Conservation (phyloP, 2,329 filamentous ascomycete genomes). For the Berkeleyomyces basicola region DNA sequence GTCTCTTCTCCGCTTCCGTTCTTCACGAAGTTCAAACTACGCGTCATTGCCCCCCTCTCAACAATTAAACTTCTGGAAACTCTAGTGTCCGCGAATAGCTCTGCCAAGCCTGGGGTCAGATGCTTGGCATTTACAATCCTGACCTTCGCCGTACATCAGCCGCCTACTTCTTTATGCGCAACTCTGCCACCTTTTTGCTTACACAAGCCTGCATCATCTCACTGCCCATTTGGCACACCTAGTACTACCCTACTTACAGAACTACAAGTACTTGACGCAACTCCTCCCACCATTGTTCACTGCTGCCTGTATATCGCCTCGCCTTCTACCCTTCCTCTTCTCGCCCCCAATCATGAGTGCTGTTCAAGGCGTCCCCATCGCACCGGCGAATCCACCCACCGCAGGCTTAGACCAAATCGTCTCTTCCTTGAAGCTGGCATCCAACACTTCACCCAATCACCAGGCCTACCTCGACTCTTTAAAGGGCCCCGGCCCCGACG, state of each 20-base stretch:
- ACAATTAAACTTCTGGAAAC: constrained; percentile 6
- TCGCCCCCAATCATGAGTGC: background rate
- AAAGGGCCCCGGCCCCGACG: constrained; percentile 28
- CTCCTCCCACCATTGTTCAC: background rate
- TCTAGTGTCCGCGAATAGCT: constrained; percentile 7
- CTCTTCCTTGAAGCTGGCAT: background rate
- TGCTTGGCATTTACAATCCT: background rate
- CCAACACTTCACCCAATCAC: background rate
- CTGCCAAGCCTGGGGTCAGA: constrained; percentile 2
- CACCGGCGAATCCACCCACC: background rate
- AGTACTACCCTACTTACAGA: background rate
- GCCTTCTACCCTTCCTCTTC: background rate
- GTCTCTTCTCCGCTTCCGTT: background rate
- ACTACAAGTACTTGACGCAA: background rate
- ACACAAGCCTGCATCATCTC: background rate
- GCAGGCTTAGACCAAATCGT: background rate
- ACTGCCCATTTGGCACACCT: background rate
- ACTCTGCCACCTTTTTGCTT: background rate
- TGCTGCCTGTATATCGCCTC: background rate
- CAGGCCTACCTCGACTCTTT: constrained; percentile 35
- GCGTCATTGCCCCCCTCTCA: background rate
- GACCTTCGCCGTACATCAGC: background rate
- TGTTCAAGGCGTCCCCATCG: background rate
- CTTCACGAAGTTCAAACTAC: background rate
- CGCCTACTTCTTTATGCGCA: background rate